Evolutionary conservation across 441 rosid species (phyloP), one percentile per base, ranked within the genome.

Genomic region (Isatis lusitanica): DNA sequence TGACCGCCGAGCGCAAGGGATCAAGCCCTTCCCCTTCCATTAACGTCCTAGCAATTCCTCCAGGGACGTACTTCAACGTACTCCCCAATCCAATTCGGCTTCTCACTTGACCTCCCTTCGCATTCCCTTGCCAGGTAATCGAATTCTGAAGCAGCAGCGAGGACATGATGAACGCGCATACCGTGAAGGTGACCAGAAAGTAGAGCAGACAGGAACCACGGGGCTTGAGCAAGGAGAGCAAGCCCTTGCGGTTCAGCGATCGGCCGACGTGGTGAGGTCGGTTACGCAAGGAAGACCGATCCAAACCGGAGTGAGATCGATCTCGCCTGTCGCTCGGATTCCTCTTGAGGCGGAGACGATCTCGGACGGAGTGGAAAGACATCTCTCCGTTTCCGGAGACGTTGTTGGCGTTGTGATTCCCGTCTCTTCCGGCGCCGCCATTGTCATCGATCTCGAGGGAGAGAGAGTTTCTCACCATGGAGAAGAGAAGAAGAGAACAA

Each of bases 101-200:
- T 58, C 81, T 72, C 35, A 78, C 69, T 43, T 81, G 78, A 63
- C 81, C 75, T 72, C 70, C 66, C 15, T 68, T 74, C 38, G 80
- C 92, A 66, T 71, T 79, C 73, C 95, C 95, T 59, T 81, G 90
- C 80, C 88, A 83, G 13, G 86, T 70, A 68, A 93, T 87, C 64
- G 99, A 91, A 83, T 85, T 87, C 83, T 96, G 97, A 74, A 95
- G 71, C 69, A 93, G 73, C 76, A 96, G 48, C 30, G 97, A 87
- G 28, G 97, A 95, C 85, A 90, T 69, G 16, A 86, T 86, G 63
- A 91, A 96, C 4, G 86, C 93, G 60, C 91, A 83, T 18, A 90
- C 92, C 31, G 90, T 87, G 55, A 90, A 81, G 30, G 85, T 80
- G 9, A 93, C 71, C 38, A 86, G 73, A 38, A 80, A 77, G 81